Evolutionary conservation across 129 eudicot species (phyloP).

Genomic region (Centrapalus pauciflorus): DNA sequence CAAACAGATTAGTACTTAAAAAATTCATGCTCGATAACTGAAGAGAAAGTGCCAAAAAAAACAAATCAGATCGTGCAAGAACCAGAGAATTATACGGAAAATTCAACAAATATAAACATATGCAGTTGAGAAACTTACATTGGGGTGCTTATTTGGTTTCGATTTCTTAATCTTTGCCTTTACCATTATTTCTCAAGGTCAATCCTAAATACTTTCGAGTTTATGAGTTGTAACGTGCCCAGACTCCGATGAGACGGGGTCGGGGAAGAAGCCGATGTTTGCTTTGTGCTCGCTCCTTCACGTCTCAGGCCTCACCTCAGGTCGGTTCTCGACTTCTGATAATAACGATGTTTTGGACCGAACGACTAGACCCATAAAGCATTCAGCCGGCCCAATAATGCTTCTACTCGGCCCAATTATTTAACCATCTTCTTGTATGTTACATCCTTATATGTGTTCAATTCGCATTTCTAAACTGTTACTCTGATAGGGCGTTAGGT

Average conservation of each 20-base stretch:
- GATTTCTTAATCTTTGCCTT: constrained; percentile 67
- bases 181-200: constrained; percentile 40
- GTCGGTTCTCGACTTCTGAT: not conserved
- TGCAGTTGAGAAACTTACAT: constrained; percentile 31
- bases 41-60: not conserved
- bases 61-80: constrained; percentile 7
- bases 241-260: not conserved
- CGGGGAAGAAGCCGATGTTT: constrained; percentile 3
- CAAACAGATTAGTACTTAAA: not conserved
- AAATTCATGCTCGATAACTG: not conserved
- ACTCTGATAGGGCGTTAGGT: too few relatives aligned
- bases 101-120: not conserved
- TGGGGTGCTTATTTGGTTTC: constrained; percentile 53
- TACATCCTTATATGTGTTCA: too few relatives aligned
- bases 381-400: not conserved
- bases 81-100: not conserved
- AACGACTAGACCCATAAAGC: not conserved
- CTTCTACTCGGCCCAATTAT: too few relatives aligned
- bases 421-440: too few relatives aligned
- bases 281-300: not conserved
- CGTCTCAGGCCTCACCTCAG: constrained; percentile 8
- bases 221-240: not conserved
- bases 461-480: too few relatives aligned
- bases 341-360: not conserved
- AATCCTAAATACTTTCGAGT: not conserved